Evolutionary conservation across 306 rosid species (phyloP).

Genomic region (Cicer judaicum): DNA sequence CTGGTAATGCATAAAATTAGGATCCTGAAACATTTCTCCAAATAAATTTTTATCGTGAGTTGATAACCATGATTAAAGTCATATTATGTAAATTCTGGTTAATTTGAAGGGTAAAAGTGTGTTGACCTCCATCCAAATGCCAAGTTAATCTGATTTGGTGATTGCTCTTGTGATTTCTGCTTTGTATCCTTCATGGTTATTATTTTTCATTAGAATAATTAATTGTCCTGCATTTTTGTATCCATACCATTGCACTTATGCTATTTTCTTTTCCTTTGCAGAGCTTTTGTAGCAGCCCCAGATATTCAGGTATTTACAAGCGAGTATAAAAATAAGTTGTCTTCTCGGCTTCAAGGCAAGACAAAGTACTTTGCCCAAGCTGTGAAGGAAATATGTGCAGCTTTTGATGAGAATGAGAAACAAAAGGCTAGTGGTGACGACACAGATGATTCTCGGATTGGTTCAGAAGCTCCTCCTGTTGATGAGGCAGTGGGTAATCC

Average conservation of each 20-base stretch:
- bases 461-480: conserved; percentile 65
- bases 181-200: conserved; percentile 20
- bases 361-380: conserved; percentile 83
- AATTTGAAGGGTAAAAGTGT: conserved; percentile 7
- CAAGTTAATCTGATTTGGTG: conserved; percentile 29
- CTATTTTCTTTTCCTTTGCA: conserved; percentile 52
- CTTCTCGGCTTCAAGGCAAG: conserved; percentile 76
- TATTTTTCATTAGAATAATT: conserved; percentile 28
- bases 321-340: conserved; percentile 72
- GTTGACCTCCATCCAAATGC: neutral
- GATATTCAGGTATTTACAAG: conserved; percentile 85
- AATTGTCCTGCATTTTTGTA: conserved; percentile 30
- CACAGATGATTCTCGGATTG: conserved; percentile 65
- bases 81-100: conserved; percentile 14
- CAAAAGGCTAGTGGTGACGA: conserved; percentile 68
- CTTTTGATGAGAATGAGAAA: conserved; percentile 76
- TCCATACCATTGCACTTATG: conserved; percentile 37
- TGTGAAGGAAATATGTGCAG: conserved; percentile 85
- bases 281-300: conserved; percentile 95
- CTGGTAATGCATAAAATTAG: neutral
- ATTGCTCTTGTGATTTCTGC: conserved; percentile 26
- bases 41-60: conserved; percentile 10
- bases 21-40: conserved; percentile 7
- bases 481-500: conserved; percentile 60
- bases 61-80: conserved; percentile 19